Conservation (phyloP, 2,329 filamentous ascomycete genomes). For the Penicillium sp. region DNA sequence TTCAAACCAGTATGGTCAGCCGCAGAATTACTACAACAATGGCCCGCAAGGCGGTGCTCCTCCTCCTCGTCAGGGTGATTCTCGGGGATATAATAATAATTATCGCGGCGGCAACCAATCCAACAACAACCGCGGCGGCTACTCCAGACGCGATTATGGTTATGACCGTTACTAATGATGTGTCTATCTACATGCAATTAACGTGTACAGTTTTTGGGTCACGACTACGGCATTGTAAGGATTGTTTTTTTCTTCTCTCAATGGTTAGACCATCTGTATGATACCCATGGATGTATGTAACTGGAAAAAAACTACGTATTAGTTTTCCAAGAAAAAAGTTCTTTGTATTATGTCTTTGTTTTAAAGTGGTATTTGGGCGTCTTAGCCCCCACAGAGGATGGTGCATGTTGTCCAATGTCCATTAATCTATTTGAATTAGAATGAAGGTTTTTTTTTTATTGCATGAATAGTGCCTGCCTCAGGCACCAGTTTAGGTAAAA, state of each 20-base stretch:
- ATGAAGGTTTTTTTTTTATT: background rate
- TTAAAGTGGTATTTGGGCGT: background rate
- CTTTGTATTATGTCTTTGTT: background rate
- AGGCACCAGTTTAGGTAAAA: background rate
- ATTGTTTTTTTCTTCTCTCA: background rate
- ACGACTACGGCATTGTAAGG: background rate
- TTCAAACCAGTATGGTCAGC: constrained; percentile 21
- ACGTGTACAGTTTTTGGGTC: background rate
- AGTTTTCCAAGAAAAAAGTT: background rate
- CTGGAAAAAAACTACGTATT: background rate
- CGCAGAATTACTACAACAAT: constrained; percentile 22
- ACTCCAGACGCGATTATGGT: constrained; percentile 31
- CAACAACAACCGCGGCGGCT: constrained; percentile 20
- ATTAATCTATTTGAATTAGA: too few species aligned
- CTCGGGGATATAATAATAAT: constrained; percentile 20
- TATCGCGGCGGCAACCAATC: constrained; percentile 18
- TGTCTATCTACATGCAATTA: background rate
- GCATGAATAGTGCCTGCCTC: too few species aligned
- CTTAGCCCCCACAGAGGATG: background rate
- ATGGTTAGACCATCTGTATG: constrained; percentile 5
- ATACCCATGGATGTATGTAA: background rate
- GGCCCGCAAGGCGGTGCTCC: constrained; percentile 21
- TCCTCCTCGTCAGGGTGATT: constrained; percentile 16
- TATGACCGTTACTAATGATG: constrained; percentile 34
- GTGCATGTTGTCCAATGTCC: background rate